A percentile compares a stretch with the other conserved stretches of the same genome.
Conservation (phyloP, 805 yeast species). For the Metschnikowia rubicola region DNA sequence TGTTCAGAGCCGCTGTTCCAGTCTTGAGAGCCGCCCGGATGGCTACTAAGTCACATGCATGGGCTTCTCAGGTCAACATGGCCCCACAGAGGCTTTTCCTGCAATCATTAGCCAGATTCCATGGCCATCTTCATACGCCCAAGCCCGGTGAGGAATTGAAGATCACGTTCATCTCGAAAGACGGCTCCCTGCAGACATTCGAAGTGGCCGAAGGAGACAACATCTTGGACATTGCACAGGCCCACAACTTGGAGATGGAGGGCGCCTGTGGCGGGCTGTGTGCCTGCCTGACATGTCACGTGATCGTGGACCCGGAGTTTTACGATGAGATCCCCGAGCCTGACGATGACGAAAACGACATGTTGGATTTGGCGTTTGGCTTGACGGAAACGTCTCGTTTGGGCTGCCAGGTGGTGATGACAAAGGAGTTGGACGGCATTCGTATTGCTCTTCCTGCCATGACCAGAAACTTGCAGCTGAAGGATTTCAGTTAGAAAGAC, state of each 20-base stretch:
- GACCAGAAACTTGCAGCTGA: conserved; percentile 87
- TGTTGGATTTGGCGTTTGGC: conserved; percentile 97
- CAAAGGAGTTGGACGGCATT: conserved; percentile 86
- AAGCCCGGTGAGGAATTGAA: conserved; percentile 85
- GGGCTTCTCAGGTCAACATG: neutral
- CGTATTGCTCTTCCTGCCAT: conserved; percentile 95
- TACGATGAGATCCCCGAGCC: conserved; percentile 93
- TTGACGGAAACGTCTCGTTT: conserved; percentile 93
- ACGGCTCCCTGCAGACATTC: conserved; percentile 74
- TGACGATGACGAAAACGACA: conserved; percentile 95
- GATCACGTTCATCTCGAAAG: conserved; percentile 86
- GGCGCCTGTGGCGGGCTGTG: conserved; percentile 99
- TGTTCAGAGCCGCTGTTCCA: conserved; percentile 4
- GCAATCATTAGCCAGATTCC: conserved; percentile 28
- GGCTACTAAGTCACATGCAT: too few species aligned
- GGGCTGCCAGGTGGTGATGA: conserved; percentile 91
- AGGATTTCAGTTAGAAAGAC: conserved; percentile 61
- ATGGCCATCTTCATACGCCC: conserved; percentile 89
- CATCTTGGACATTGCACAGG: conserved; percentile 90
- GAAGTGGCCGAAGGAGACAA: conserved; percentile 94
- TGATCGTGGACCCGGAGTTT: conserved; percentile 91
- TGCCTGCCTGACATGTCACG: conserved; percentile 97
- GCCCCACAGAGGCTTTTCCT: conserved; percentile 4
- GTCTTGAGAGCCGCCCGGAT: too few species aligned
- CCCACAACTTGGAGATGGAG: conserved; percentile 90